These are phyloP conservation scores for Pythium plurisporium DNA, from an alignment of 352 stramenopile genomes.

Conservation along the genomic window DNA sequence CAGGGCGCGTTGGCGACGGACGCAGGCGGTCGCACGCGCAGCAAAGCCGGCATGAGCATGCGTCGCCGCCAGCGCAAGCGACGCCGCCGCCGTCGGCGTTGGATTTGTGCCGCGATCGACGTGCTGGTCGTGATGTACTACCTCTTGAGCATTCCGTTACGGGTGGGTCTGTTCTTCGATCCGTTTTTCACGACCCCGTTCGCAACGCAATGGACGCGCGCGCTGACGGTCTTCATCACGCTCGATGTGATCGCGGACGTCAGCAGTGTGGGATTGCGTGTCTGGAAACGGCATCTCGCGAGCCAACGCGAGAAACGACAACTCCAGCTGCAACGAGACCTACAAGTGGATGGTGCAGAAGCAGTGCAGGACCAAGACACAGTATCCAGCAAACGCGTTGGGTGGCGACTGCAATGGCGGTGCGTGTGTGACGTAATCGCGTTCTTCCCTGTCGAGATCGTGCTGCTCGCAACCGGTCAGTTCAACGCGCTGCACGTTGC, in stretches of 20 bases:
- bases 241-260: slow-evolving; percentile 21
- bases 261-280: slow-evolving; percentile 2
- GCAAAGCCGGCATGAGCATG: background rate
- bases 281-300: background rate
- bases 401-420: background rate
- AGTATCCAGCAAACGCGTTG: background rate
- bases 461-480: slow-evolving; percentile 8
- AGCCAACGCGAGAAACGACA: background rate
- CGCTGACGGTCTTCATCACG: slow-evolving; percentile 20
- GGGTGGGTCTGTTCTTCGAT: slow-evolving; percentile 28
- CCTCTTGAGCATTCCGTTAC: slow-evolving; percentile 25
- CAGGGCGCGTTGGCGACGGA: background rate
- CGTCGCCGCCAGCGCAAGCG: background rate
- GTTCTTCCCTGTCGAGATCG: slow-evolving; percentile 16
- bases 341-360: background rate
- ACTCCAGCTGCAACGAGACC: background rate
- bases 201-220: slow-evolving; percentile 7
- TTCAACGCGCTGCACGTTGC: slow-evolving; percentile 22
- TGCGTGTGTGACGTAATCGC: slow-evolving; percentile 5
- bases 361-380: background rate
- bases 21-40: background rate
- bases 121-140: slow-evolving; percentile 18
- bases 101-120: background rate
- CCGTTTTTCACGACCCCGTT: slow-evolving; percentile 14
- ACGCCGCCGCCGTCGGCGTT: background rate